These are phyloP conservation scores for Boechera stricta DNA, from an alignment of 345 rosid species.

Conservation along the genomic window DNA sequence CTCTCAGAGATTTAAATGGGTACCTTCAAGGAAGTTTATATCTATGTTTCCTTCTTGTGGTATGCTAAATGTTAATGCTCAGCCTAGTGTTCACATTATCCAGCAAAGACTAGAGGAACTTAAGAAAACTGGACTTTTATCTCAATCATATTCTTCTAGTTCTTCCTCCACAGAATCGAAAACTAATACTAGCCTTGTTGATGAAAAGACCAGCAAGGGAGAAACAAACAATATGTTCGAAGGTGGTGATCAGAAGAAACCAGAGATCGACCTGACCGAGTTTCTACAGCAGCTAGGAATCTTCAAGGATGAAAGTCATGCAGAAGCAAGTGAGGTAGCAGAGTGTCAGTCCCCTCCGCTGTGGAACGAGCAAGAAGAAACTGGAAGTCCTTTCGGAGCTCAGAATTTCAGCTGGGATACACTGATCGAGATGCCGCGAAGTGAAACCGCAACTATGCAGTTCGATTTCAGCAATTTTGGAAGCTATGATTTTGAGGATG, in stretches of 20 bases:
- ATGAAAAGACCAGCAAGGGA: slow-evolving; percentile 39
- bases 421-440: slow-evolving; percentile 62
- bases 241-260: slow-evolving; percentile 58
- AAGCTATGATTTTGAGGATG: slow-evolving; percentile 62
- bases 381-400: slow-evolving; percentile 46
- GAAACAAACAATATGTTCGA: slow-evolving; percentile 41
- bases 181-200: slow-evolving; percentile 37
- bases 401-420: slow-evolving; percentile 77
- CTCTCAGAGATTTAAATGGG: slow-evolving; percentile 66
- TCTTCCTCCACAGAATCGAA: slow-evolving; percentile 56
- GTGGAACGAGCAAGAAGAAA: slow-evolving; percentile 51
- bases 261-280: slow-evolving; percentile 91
- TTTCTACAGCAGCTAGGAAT: slow-evolving; percentile 91
- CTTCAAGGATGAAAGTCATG: slow-evolving; percentile 52
- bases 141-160: slow-evolving; percentile 49
- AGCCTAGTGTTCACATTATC: slow-evolving; percentile 83
- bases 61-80: slow-evolving; percentile 81
- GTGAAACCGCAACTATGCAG: slow-evolving; percentile 43
- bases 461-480: slow-evolving; percentile 44
- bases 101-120: slow-evolving; percentile 92
- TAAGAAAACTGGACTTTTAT: slow-evolving; percentile 55
- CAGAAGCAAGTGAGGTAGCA: slow-evolving; percentile 42
- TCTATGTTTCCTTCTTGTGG: slow-evolving; percentile 89
- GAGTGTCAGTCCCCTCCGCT: slow-evolving; percentile 35
- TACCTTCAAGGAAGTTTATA: slow-evolving; percentile 79